These are phyloP conservation scores for Trichoderma sp. DNA, from an alignment of 2,329 filamentous ascomycete genomes.

Conservation along the genomic window DNA sequence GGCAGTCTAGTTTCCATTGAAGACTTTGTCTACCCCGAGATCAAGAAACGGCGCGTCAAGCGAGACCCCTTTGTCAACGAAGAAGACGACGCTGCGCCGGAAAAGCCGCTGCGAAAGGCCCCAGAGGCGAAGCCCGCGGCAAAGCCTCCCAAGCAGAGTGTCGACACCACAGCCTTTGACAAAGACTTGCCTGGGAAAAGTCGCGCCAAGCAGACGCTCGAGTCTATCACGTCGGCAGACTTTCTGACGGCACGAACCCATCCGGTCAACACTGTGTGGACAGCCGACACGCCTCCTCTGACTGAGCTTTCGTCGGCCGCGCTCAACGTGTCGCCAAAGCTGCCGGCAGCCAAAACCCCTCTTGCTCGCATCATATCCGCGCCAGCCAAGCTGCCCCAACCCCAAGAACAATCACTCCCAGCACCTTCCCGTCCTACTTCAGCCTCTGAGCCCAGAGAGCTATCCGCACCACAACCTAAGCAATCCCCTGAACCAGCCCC, in stretches of 20 bases:
- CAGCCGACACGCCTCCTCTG: conserved; percentile 36
- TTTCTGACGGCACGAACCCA: conserved; percentile 45
- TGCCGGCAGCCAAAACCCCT: conserved; percentile 28
- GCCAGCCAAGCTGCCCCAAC: conserved; percentile 26
- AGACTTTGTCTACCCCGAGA: conserved; percentile 47
- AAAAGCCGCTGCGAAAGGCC: neutral
- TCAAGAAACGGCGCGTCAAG: conserved; percentile 36
- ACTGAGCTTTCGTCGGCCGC: conserved; percentile 41
- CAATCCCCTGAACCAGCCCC: neutral
- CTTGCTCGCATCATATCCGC: conserved; percentile 40
- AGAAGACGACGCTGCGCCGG: conserved; percentile 4
- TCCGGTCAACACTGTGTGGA: conserved; percentile 28
- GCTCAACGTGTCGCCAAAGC: conserved; percentile 43
- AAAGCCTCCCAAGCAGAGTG: conserved; percentile 26
- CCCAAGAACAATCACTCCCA: conserved; percentile 10
- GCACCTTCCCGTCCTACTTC: conserved; percentile 9
- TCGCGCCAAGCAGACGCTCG: conserved; percentile 22
- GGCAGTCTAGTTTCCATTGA: conserved; percentile 48
- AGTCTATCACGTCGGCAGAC: conserved; percentile 35
- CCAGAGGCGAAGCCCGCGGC: neutral
- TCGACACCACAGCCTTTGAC: conserved; percentile 44
- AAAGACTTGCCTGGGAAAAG: conserved; percentile 30
- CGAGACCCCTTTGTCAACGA: conserved; percentile 19
- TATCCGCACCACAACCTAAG: neutral
- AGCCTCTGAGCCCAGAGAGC: conserved; percentile 7